A percentile compares a stretch with the other conserved stretches of the same genome.
Evolutionary conservation across 2,329 filamentous ascomycete genomes (phyloP).

Genomic region (Arthrobotrys sinensis): DNA sequence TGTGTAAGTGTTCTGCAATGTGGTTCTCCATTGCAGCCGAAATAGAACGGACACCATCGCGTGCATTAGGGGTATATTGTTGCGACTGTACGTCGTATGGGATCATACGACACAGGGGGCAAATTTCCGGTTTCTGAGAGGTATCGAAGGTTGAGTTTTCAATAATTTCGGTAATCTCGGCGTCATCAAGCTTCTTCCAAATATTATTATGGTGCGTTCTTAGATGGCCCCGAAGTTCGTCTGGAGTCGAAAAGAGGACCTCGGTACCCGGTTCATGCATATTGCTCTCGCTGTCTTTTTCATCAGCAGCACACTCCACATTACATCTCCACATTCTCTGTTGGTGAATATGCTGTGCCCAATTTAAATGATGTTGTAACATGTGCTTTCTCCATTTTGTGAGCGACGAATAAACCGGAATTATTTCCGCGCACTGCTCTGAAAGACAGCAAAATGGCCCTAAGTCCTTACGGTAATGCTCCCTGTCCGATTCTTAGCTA

Average conservation of each 20-base stretch:
- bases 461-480: conserved; percentile 10
- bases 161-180: neutral
- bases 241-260: neutral
- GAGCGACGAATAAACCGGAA: neutral
- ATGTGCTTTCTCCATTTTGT: conserved; percentile 6
- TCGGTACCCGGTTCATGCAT: neutral
- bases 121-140: neutral
- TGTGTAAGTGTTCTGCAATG: conserved; percentile 8
- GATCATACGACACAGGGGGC: conserved; percentile 5
- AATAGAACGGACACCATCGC: neutral
- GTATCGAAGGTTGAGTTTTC: neutral
- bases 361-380: neutral
- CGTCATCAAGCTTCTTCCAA: neutral
- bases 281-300: too few species aligned
- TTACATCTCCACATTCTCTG: conserved; percentile 12
- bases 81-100: conserved; percentile 5
- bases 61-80: neutral
- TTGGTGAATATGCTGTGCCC: conserved; percentile 10
- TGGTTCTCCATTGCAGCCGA: conserved; percentile 6
- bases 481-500: too few species aligned
- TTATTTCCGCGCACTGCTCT: neutral
- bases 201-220: neutral
- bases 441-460: conserved; percentile 14
- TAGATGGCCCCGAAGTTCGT: conserved; percentile 3
- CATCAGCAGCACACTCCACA: neutral